Percentiles rank a stretch among this genome's conserved stretches.
phyloP scores from a whole-genome alignment of 2,329 filamentous ascomycete genomes.

The Botrytis hyacinthi region DNA sequence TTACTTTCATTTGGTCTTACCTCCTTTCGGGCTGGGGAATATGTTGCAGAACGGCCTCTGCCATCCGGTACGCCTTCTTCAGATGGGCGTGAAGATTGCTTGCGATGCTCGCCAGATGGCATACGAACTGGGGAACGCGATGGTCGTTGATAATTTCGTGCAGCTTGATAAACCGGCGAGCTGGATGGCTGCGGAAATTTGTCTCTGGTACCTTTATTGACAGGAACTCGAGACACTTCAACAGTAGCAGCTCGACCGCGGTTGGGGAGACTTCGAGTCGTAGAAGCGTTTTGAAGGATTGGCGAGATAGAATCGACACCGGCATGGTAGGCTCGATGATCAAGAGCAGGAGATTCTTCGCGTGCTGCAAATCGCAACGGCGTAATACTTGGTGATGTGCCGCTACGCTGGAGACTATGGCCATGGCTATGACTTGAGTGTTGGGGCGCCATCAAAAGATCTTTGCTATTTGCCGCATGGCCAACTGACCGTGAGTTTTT shows the following conservation, averaged over 20 bases:
- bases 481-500: constrained; percentile 32
- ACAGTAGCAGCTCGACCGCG: constrained; percentile 14
- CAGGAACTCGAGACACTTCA: neutral
- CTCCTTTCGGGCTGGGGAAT: neutral
- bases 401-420: constrained; percentile 24
- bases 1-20: neutral
- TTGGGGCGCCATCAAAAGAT: constrained; percentile 1
- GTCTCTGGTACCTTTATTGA: neutral
- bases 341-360: neutral
- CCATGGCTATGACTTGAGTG: constrained; percentile 17
- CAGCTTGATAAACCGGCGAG: constrained; percentile 8
- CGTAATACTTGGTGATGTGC: constrained; percentile 26
- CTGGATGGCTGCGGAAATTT: neutral
- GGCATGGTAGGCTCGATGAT: neutral
- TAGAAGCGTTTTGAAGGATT: neutral
- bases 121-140: constrained; percentile 12
- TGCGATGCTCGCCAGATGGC: neutral
- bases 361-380: neutral
- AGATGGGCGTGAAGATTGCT: neutral
- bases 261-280: neutral
- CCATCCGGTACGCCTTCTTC: constrained; percentile 1
- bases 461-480: constrained; percentile 21
- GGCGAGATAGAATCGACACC: constrained; percentile 12
- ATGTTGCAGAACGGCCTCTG: neutral
- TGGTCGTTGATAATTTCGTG: neutral